Evolutionary conservation across 2,329 filamentous ascomycete species (phyloP), one percentile per base, ranked within the genome.

Genomic region (Fusarium sp.): DNA sequence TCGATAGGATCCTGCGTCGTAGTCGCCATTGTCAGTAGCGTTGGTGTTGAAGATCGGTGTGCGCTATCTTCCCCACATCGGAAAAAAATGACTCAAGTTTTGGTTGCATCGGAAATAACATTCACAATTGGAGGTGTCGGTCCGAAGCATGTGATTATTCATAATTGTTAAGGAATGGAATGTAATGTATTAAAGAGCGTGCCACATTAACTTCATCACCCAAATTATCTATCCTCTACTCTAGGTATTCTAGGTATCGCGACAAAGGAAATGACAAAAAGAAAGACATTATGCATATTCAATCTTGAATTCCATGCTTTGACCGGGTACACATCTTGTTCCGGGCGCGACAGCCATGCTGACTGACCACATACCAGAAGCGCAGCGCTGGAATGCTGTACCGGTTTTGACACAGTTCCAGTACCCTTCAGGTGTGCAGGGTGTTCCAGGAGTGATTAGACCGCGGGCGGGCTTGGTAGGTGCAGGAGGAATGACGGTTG

Each of bases 371-470:
- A 77, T 71, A 10, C 88, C 88, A 16, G 82, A 84, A 12, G 86
- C 87, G 67, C 88, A 90, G 58, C 87, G 86, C 78, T 90, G 88
- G 82, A 88, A 90, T 2, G 53, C 34, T 2, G 38, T 45, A 9
- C 69, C 69, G 8, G 56, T 34, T 15, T 24, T 72, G 43, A 66
- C 38, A 13, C 69, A 71, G 57, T 70, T 71, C 69, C 69, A 71
- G 22, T 72, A 72, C 2, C 69, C 69, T 7, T 71, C 52, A 80
- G 81, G 34, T 74, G 78, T 65, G 20, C 70, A 71, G 1, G 63
- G 13, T 0, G 57, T 71, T 8, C 65, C 69, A 0, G 69, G 65
- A 0, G 69, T 43, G 6, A 71, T 72, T 5, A 63, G 10, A 3
- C 69, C 69, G 0, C 51, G 63, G 10, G 62, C 65, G 4, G 65